Evolutionary conservation across 257 asterid species (phyloP).

Genomic region (Jacaranda mimosifolia): DNA sequence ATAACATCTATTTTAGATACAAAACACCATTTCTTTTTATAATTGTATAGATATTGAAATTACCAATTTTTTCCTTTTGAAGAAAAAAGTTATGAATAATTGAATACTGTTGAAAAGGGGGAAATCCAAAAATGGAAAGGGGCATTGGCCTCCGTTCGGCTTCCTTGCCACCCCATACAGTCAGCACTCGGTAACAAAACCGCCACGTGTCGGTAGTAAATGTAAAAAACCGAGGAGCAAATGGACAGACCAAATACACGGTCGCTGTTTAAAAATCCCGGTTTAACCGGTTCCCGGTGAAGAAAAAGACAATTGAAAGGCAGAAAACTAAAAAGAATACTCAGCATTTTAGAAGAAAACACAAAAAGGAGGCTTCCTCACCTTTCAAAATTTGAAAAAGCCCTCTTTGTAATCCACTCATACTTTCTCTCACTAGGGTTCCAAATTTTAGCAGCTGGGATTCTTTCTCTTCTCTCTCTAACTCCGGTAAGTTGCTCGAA

Average conservation of each 20-base stretch:
- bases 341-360: background rate
- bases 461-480: constrained; percentile 1
- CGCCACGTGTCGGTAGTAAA: background rate
- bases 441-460: constrained; percentile 37
- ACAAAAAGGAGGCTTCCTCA: constrained; percentile 37
- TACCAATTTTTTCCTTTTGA: too few species aligned
- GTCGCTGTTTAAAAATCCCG: constrained; percentile 1
- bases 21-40: too few species aligned
- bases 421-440: constrained; percentile 53
- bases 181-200: background rate
- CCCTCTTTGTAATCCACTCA: constrained; percentile 40
- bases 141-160: too few species aligned
- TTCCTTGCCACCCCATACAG: too few species aligned
- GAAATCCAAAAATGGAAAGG: background rate
- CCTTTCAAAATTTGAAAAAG: constrained; percentile 49
- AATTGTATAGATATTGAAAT: too few species aligned
- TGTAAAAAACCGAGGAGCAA: background rate
- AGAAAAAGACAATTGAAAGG: constrained; percentile 19
- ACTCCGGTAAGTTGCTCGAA: constrained; percentile 38
- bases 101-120: background rate
- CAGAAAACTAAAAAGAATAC: background rate
- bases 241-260: background rate
- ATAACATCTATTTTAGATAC: too few species aligned
- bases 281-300: constrained; percentile 33
- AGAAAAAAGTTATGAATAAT: too few species aligned